A percentile compares a stretch with the other conserved stretches of the same genome.
phyloP scores from a whole-genome alignment of 176 grass and related monocot genomes.

The Raddia guianensis region DNA sequence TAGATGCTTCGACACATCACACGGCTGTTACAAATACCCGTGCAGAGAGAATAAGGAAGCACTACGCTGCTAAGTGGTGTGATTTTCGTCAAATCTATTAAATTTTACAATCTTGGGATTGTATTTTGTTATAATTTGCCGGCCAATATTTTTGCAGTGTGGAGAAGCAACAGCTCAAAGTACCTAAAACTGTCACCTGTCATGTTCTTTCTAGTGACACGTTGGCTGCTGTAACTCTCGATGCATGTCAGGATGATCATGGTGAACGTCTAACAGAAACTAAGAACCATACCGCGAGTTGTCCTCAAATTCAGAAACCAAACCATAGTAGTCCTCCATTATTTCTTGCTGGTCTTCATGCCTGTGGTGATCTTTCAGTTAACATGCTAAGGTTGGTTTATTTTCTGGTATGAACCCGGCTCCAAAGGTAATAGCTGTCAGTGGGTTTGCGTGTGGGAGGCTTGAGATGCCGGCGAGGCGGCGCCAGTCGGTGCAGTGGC shows the following conservation, averaged over 20 bases:
- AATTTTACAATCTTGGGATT: constrained; percentile 16
- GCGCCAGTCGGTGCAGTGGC: no score
- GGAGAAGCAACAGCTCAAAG: constrained; percentile 57
- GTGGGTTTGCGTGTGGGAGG: no score
- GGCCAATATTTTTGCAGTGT: constrained; percentile 37
- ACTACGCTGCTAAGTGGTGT: constrained; percentile 78
- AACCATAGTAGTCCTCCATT: constrained; percentile 44
- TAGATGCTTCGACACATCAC: constrained; percentile 94
- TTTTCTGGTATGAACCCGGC: no score
- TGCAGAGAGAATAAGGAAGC: constrained; percentile 87
- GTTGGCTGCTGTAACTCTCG: constrained; percentile 62
- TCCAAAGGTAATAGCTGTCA: no score
- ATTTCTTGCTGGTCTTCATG: constrained; percentile 90
- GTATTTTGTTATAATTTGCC: constrained; percentile 1
- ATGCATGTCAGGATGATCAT: constrained; percentile 51
- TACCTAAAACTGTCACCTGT: constrained; percentile 84
- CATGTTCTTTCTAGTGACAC: constrained; percentile 82
- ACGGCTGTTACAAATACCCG: constrained; percentile 77
- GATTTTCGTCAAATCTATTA: constrained; percentile 20
- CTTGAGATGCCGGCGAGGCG: no score
- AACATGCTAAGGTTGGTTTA: constrained; percentile 90
- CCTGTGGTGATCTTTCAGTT: constrained; percentile 95
- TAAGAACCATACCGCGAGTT: constrained; percentile 12
- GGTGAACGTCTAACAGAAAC: constrained; percentile 36
- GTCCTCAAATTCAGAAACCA: constrained; percentile 34